Percentiles rank a stretch among this genome's conserved stretches.
Conservation (phyloP, 352 stramenopile species). For the Phytopythium ostracodes region DNA sequence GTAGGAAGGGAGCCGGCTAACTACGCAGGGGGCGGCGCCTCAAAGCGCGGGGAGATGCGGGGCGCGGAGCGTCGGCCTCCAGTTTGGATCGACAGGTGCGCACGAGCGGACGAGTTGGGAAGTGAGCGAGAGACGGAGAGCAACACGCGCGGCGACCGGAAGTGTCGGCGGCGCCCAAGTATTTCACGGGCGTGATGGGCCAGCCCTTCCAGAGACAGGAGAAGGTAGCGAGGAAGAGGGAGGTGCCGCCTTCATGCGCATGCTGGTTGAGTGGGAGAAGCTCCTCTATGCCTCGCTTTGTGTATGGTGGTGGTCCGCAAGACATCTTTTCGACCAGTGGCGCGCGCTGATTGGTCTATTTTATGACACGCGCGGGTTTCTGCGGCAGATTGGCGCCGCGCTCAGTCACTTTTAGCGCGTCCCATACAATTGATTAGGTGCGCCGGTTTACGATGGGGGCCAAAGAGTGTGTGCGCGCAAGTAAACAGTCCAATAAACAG, state of each 20-base stretch:
- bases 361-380: background rate
- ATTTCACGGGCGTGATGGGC: no score
- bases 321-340: background rate
- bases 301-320: background rate
- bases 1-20: no score
- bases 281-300: background rate
- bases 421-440: background rate
- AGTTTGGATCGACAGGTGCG: background rate
- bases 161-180: no score
- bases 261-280: background rate
- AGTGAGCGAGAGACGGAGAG: no score
- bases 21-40: background rate
- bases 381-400: background rate
- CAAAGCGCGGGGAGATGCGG: background rate
- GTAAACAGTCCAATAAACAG: no score
- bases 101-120: background rate
- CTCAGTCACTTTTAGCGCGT: background rate
- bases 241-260: no score
- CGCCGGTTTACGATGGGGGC: no score
- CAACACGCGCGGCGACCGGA: no score
- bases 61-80: background rate
- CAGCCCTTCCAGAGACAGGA: background rate
- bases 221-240: no score
- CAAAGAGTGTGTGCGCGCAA: slow-evolving; percentile 1
- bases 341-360: slow-evolving; percentile 6